Base-by-base conservation (phyloP, 306 rosid species). In the Quercus cerris region DNA sequence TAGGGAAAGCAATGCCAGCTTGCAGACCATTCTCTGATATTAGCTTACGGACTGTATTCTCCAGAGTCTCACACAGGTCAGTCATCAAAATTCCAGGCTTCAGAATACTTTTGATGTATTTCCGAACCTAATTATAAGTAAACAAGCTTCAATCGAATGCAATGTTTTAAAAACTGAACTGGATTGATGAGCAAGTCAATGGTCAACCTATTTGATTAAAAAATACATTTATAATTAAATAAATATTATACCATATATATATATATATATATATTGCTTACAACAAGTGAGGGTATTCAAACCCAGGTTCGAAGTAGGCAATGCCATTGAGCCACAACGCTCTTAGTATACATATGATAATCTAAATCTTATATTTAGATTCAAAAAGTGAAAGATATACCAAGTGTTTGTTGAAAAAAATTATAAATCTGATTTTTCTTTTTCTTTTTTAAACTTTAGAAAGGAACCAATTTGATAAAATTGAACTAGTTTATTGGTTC, bases 1-100 rank as follows among this genome's bases (percentile, higher is more conserved):
- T 93, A 62, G 99, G 99, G 85, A 95, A 95, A 57, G 99, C 99
- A 84, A 95, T 95, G 88, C 99, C 99, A 13, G 99, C 98, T 87
- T 95, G 94, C 78, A 95, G 82, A 56, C 99, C 98, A 79, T 93
- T 90, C 86, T 93, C 99, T 0, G 98, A 85, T 83, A 93, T 95
- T 71, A 95, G 91, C 88, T 83, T 93, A 35, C 97, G 89, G 54
- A 95, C 97, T 25, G 98, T 89, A 83, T 91, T 88, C 87, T 95
- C 99, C 89, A 95, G 86, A 70, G 96, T 91, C 85, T 95, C 99
- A 82, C 99, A 95, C 44, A 95, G 61, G 86, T 95, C 97, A 72
- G 92, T 91, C 99, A 95, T 95, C 84, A 95, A 74, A 91, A 95
- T 90, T 80, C 99, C 98, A 79, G 99, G 99, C 89, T 85, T 95